A percentile compares a stretch with the other conserved stretches of the same genome.
Evolutionary conservation across 1,139 yeast species (phyloP).

Genomic region (Hemisphaericaspora xylanilytica): DNA sequence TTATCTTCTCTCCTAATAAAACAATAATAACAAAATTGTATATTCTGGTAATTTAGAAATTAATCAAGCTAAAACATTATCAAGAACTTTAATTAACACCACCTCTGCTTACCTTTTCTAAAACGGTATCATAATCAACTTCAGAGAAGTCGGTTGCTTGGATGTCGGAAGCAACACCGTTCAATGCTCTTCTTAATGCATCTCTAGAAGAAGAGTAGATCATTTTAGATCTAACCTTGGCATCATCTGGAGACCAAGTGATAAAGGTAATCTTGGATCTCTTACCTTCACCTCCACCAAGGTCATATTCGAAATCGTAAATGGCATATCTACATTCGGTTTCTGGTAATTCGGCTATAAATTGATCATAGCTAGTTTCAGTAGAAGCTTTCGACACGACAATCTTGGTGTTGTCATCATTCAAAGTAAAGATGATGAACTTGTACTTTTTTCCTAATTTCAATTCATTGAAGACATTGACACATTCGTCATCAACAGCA

Average conservation of each 20-base stretch:
- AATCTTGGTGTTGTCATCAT: slow-evolving; percentile 84
- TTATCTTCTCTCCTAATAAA: background rate
- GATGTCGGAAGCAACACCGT: slow-evolving; percentile 89
- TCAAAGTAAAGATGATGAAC: slow-evolving; percentile 77
- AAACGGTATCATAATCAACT: slow-evolving; percentile 89
- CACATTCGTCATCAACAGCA: slow-evolving; percentile 92
- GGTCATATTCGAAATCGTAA: slow-evolving; percentile 93
- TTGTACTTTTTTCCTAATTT: slow-evolving; percentile 91
- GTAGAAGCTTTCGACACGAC: slow-evolving; percentile 83
- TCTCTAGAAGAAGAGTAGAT: slow-evolving; percentile 97
- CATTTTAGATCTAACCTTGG: slow-evolving; percentile 94
- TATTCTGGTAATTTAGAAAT: background rate
- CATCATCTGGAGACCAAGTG: slow-evolving; percentile 98
- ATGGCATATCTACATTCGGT: slow-evolving; percentile 95
- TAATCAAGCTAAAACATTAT: too few species aligned
- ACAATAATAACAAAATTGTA: background rate
- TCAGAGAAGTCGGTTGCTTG: slow-evolving; percentile 99
- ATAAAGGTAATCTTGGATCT: slow-evolving; percentile 90
- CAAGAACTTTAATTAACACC: slow-evolving; percentile 10
- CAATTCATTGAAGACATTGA: slow-evolving; percentile 90
- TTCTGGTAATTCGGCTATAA: slow-evolving; percentile 88
- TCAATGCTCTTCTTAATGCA: slow-evolving; percentile 94
- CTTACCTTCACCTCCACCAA: slow-evolving; percentile 89
- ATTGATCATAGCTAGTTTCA: slow-evolving; percentile 72
- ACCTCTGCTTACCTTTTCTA: slow-evolving; percentile 74